phyloP scores from a whole-genome alignment of 1,284 basidiomycete species.

The Phlebopus sp. region DNA sequence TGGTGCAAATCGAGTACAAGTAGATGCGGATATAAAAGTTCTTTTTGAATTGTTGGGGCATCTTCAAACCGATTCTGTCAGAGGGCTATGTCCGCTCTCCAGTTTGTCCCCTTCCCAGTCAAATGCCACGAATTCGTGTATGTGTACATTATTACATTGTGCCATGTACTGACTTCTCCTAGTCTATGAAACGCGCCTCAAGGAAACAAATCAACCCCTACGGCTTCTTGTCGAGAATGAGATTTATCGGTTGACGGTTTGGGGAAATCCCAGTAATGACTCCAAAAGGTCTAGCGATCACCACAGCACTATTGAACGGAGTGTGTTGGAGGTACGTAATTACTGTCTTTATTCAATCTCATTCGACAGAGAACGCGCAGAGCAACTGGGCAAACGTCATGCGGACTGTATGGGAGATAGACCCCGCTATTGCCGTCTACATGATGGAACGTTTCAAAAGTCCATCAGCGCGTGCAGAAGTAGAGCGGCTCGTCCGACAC shows the following conservation, averaged over 20 bases:
- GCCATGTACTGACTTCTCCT: constrained; percentile 9
- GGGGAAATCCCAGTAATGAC: constrained; percentile 88
- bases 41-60: constrained; percentile 81
- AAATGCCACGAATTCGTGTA: constrained; percentile 45
- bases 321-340: constrained; percentile 54
- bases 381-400: constrained; percentile 67
- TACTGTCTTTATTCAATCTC: background rate
- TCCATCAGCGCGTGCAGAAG: constrained; percentile 61
- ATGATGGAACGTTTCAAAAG: constrained; percentile 87
- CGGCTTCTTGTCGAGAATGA: constrained; percentile 89
- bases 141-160: constrained; percentile 20
- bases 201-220: constrained; percentile 69
- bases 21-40: constrained; percentile 85
- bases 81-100: constrained; percentile 64
- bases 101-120: constrained; percentile 61
- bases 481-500: constrained; percentile 71
- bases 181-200: constrained; percentile 62
- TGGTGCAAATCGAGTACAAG: constrained; percentile 87
- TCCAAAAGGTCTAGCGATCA: constrained; percentile 64
- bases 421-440: constrained; percentile 81
- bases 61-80: constrained; percentile 71
- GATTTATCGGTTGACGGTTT: constrained; percentile 81
- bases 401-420: constrained; percentile 79
- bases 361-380: constrained; percentile 37
- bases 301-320: constrained; percentile 53